Percentiles rank a stretch among this genome's conserved stretches.
phyloP scores from a whole-genome alignment of 179 eudicot species.

The Nepenthes alata region DNA sequence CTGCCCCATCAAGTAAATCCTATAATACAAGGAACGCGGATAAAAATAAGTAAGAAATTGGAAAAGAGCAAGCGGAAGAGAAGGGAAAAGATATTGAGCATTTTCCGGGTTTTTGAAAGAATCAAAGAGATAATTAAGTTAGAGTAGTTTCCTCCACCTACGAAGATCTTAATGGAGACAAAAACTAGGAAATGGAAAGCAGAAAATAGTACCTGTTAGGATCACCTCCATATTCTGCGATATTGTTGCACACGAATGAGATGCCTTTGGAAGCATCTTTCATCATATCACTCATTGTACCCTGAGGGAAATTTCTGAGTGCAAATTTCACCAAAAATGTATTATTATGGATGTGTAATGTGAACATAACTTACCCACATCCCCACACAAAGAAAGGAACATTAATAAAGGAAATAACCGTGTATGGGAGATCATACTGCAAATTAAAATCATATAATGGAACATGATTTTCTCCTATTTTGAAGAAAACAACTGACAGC shows the following conservation, averaged over 20 bases:
- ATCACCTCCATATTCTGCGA: conserved; percentile 95
- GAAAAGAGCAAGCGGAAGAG: background rate
- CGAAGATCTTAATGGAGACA: background rate
- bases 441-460: too few species aligned
- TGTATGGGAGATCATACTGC: too few species aligned
- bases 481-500: too few species aligned
- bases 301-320: conserved; percentile 89
- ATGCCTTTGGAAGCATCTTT: conserved; percentile 86
- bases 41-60: background rate
- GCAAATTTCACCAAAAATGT: conserved; percentile 8
- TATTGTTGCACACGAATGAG: conserved; percentile 74
- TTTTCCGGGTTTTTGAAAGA: background rate
- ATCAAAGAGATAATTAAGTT: background rate
- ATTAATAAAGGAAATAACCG: too few species aligned
- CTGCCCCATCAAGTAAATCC: conserved; percentile 94
- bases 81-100: background rate
- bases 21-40: conserved; percentile 9
- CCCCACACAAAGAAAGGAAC: too few species aligned
- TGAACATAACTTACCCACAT: background rate
- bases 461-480: too few species aligned
- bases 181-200: conserved; percentile 1
- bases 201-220: conserved; percentile 47
- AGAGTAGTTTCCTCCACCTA: background rate
- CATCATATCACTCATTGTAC: conserved; percentile 84
- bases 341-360: conserved; percentile 3